A percentile compares a stretch with the other conserved stretches of the same genome.
phyloP scores from a whole-genome alignment of 1,139 yeast species.

The Yamadazyma pseudoaaseri region DNA sequence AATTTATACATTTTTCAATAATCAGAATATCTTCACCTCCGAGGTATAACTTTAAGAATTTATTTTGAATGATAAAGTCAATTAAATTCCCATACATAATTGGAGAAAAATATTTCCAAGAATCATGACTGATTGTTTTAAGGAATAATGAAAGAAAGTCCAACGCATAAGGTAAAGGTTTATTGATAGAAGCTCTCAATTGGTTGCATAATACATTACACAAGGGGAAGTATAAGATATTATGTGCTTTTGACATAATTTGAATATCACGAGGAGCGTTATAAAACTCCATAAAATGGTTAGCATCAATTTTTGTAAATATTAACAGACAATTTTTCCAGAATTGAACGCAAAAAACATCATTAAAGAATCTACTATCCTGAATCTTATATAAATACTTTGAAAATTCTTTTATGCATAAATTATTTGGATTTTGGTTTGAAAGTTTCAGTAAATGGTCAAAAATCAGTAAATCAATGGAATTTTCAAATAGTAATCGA shows the following conservation, averaged over 20 bases:
- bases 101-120: conserved; percentile 56
- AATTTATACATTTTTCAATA: conserved; percentile 3
- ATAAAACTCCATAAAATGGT: conserved; percentile 38
- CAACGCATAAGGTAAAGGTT: conserved; percentile 56
- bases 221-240: conserved; percentile 44
- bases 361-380: conserved; percentile 46
- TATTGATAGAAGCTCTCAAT: conserved; percentile 47
- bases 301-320: conserved; percentile 36
- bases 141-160: conserved; percentile 46
- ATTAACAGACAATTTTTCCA: conserved; percentile 52
- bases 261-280: conserved; percentile 46
- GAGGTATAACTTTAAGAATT: conserved; percentile 22
- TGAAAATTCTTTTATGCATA: conserved; percentile 39
- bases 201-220: conserved; percentile 48
- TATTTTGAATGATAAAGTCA: conserved; percentile 50
- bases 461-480: not conserved
- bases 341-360: conserved; percentile 43
- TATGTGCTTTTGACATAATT: conserved; percentile 34
- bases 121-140: conserved; percentile 31
- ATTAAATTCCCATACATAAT: conserved; percentile 51
- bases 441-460: not conserved
- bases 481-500: conserved; percentile 45
- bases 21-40: not conserved
- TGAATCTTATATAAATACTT: conserved; percentile 53
- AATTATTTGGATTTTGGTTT: not conserved